Conservation (phyloP, 208 protist species). For the Trypanosoma avium region DNA sequence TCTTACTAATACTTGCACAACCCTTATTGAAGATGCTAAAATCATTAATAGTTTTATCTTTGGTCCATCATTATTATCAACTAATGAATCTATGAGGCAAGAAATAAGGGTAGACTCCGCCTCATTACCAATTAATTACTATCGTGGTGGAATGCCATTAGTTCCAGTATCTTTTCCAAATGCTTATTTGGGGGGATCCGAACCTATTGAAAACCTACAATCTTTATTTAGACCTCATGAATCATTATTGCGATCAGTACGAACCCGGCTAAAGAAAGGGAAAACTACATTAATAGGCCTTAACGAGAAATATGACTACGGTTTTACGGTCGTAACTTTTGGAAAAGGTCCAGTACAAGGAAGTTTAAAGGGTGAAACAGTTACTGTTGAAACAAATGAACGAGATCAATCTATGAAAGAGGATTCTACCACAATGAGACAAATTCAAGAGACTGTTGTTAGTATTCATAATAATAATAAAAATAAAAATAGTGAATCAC, state of each 20-base stretch:
- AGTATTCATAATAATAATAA: not conserved
- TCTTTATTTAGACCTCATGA: conserved; percentile 8
- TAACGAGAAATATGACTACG: conserved; percentile 26
- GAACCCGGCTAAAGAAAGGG: conserved; percentile 5
- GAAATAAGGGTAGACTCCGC: not conserved
- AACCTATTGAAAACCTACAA: not conserved
- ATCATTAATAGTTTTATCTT: conserved; percentile 26
- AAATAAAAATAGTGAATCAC: not conserved
- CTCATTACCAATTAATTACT: conserved; percentile 11
- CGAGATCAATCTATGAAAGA: not conserved
- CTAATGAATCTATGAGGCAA: too few species aligned
- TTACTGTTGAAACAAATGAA: not conserved
- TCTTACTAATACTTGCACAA: conserved; percentile 15
- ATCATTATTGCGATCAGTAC: conserved; percentile 5
- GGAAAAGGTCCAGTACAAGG: not conserved
- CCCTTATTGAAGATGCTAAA: conserved; percentile 21
- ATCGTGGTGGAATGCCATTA: not conserved
- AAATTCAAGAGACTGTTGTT: not conserved
- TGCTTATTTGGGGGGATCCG: not conserved
- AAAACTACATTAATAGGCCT: conserved; percentile 2
- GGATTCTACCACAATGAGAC: not conserved
- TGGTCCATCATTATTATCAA: not conserved
- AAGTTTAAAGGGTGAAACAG: conserved; percentile 6
- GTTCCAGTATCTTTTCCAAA: not conserved
- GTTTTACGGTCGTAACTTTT: conserved; percentile 21